phyloP scores from a whole-genome alignment of 192 early-diverging fungal species.

The Spizellomyces punctatus region DNA sequence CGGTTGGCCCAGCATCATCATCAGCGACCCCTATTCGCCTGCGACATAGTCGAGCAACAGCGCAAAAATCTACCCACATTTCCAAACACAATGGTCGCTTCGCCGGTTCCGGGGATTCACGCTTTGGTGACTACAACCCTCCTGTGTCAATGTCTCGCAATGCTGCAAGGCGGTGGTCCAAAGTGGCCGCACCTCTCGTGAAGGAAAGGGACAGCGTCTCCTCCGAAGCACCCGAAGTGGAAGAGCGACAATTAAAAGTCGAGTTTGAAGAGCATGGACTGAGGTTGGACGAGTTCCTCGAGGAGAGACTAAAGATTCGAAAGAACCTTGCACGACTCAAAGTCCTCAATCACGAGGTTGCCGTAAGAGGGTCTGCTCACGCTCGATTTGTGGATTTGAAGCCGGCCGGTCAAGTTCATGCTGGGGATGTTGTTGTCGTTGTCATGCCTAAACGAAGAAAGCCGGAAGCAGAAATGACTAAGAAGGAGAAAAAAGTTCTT shows the following conservation, averaged over 20 bases:
- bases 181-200: slow-evolving; percentile 7
- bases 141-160: slow-evolving; percentile 18
- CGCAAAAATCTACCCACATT: slow-evolving; percentile 5
- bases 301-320: slow-evolving; percentile 19
- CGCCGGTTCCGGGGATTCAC: slow-evolving; percentile 6
- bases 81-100: slow-evolving; percentile 22
- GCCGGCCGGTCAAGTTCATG: slow-evolving; percentile 32
- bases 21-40: no score
- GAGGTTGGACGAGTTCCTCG: slow-evolving; percentile 38
- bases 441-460: slow-evolving; percentile 16
- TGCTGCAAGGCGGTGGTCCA: slow-evolving; percentile 14
- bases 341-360: slow-evolving; percentile 42
- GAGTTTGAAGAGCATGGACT: slow-evolving; percentile 29
- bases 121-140: slow-evolving; percentile 5
- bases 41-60: neutral
- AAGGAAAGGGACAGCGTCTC: neutral
- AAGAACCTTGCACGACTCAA: slow-evolving; percentile 41
- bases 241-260: slow-evolving; percentile 26
- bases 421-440: slow-evolving; percentile 45
- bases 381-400: slow-evolving; percentile 36
- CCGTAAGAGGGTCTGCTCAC: slow-evolving; percentile 31
- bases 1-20: no score
- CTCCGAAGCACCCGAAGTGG: neutral
- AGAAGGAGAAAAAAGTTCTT: neutral
- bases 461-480: slow-evolving; percentile 3